Percentiles rank a stretch among this genome's conserved stretches.
Conservation (phyloP, 2,329 filamentous ascomycete genomes). For the Diaporthe citrichinensis region DNA sequence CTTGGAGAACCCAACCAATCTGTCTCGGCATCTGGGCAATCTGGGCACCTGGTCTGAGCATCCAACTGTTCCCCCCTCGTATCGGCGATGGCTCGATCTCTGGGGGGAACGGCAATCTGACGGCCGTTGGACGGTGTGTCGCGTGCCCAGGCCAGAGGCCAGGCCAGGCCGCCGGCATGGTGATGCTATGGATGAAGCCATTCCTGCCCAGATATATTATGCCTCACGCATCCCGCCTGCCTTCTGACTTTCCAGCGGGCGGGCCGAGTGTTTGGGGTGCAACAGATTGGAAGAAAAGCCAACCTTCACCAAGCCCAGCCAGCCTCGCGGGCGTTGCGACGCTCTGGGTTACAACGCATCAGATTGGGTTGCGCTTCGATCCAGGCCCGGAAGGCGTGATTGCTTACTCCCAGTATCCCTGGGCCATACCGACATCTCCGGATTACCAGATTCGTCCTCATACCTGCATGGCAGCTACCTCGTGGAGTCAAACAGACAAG, state of each 20-base stretch:
- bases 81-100: constrained; percentile 28
- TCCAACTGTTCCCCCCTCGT: constrained; percentile 4
- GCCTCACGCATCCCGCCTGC: constrained; percentile 6
- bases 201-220: background rate
- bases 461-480: background rate
- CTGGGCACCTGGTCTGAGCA: constrained; percentile 21
- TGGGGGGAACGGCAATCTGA: constrained; percentile 23
- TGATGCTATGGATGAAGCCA: constrained; percentile 26
- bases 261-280: constrained; percentile 14
- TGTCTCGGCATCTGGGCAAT: constrained; percentile 18
- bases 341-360: constrained; percentile 26
- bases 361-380: constrained; percentile 29
- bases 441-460: constrained; percentile 29
- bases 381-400: constrained; percentile 22
- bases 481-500: constrained; percentile 11
- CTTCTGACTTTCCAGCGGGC: background rate
- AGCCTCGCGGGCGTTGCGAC: constrained; percentile 15
- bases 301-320: constrained; percentile 1
- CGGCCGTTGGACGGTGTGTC: constrained; percentile 5
- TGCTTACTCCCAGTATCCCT: constrained; percentile 26
- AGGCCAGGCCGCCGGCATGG: background rate
- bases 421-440: constrained; percentile 24
- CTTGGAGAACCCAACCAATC: constrained; percentile 9
- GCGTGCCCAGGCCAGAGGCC: constrained; percentile 18
- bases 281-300: constrained; percentile 6